Percentiles rank a stretch among this genome's conserved stretches.
Conservation (phyloP, 495 filamentous ascomycete species). For the Hyphodiscus hymeniophilus region DNA sequence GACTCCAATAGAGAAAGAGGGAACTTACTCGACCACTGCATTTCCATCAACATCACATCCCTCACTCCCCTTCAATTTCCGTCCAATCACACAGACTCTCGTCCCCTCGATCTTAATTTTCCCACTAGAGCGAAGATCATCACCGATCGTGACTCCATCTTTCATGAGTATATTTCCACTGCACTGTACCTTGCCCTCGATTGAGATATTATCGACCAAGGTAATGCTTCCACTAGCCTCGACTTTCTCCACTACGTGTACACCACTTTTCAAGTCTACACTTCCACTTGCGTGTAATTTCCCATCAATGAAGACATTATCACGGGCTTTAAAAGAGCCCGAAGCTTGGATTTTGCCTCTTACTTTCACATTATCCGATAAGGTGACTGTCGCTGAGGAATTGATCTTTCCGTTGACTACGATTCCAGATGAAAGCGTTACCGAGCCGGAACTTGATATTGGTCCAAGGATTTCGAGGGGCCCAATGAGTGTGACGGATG, state of each 20-base stretch:
- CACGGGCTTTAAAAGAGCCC: conserved; percentile 2
- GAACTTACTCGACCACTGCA: neutral
- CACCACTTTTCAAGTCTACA: conserved; percentile 10
- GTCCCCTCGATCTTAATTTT: neutral
- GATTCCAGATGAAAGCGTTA: neutral
- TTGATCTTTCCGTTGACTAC: conserved; percentile 13
- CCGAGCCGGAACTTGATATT: neutral
- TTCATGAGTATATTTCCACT: neutral
- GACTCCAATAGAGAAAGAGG: neutral
- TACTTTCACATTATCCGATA: conserved; percentile 8
- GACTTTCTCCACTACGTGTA: neutral
- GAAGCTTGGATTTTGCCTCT: conserved; percentile 10
- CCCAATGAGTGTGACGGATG: conserved; percentile 6
- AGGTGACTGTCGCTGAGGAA: neutral
- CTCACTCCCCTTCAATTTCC: neutral
- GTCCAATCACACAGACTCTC: neutral
- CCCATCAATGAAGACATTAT: conserved; percentile 8
- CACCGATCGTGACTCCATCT: neutral
- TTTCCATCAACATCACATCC: neutral
- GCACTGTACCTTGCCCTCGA: neutral
- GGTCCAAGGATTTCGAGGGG: conserved; percentile 13
- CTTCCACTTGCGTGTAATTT: conserved; percentile 13
- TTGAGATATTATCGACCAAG: neutral
- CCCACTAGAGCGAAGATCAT: neutral
- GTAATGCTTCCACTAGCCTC: neutral